Evolutionary conservation across 768 basidiomycete species (phyloP), one percentile per base, ranked within the genome.

Genomic region (Lentinula boryana): DNA sequence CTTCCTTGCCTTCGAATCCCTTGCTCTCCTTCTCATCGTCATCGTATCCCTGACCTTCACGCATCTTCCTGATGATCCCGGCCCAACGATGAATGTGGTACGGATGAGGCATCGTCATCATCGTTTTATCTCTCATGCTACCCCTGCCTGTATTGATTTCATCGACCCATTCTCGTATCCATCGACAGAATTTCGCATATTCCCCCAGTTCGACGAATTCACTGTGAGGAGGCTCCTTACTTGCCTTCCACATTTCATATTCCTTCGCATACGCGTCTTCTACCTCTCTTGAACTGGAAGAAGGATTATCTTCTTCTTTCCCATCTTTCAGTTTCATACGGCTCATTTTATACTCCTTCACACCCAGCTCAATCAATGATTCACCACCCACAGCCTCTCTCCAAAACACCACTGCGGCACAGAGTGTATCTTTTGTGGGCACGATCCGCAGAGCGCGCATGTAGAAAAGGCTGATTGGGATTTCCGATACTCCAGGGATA

Each of bases 371-470:
- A 32, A 41, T 27, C n/a, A 58, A 23, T 27, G 57, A 32, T 32
- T 46, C 44, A 3, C 57, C 48, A 21, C 57, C 57, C 33, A 50
- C 57, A 13, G 48, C 57, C 46, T 58, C 57, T 58, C 18, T 50
- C 57, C 57, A 58, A 36, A 58, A 50, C n/a, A 58, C 57, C 13
- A 58, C 32, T 5, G 57, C 57, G n/a, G 57, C 57, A 31, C 44
- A 46, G 32, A 58, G n/a, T 27, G 57, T 58, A 35, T 58, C 57
- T 21, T 18, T 43, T 3, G 48, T 58, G 13, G 57, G 57, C 8
- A 58, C 32, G 32, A 58, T 31, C 5, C 57, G 33, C 6, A 58
- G 5, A 9, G 46, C 46, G 46, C 57, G 57, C 57, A 58, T 58
- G 44, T 36, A 58, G 6, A 44, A n/a, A 7, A 58, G 46, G 15